Percentiles rank a stretch among this genome's conserved stretches.
Conservation (phyloP, 2,329 filamentous ascomycete species). For the Fusarium clavum region DNA sequence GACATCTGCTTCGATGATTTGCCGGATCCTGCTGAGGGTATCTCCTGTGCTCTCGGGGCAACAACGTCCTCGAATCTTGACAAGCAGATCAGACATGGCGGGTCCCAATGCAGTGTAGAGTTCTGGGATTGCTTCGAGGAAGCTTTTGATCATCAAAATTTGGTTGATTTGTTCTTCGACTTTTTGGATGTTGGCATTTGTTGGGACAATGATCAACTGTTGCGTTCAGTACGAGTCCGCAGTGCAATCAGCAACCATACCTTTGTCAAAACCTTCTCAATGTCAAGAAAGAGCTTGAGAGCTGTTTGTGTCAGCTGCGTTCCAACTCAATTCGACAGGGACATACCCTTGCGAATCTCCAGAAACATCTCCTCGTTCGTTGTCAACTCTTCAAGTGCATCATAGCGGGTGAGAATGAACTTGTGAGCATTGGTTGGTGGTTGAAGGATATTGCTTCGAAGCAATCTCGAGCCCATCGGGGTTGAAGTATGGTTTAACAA, state of each 20-base stretch:
- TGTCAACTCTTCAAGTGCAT: conserved; percentile 85
- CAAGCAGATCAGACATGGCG: conserved; percentile 72
- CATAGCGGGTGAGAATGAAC: conserved; percentile 78
- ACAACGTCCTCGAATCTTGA: conserved; percentile 77
- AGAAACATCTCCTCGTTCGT: conserved; percentile 88
- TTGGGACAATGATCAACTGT: conserved; percentile 81
- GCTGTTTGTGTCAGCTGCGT: too few relatives aligned
- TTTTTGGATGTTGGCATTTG: conserved; percentile 71
- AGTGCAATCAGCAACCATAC: conserved; percentile 54
- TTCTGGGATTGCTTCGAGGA: conserved; percentile 74
- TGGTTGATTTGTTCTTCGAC: conserved; percentile 88
- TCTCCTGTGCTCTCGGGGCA: conserved; percentile 69
- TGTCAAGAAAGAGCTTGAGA: conserved; percentile 79
- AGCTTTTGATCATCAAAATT: conserved; percentile 87
- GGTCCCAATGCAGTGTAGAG: conserved; percentile 76
- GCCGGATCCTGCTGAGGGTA: conserved; percentile 73
- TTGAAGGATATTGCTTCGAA: conserved; percentile 88
- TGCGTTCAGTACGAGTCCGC: background rate
- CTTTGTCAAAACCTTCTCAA: conserved; percentile 82
- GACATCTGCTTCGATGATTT: conserved; percentile 83
- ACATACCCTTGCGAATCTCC: conserved; percentile 75
- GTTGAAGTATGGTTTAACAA: conserved; percentile 87
- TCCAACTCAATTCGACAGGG: too few relatives aligned
- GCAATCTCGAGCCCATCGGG: conserved; percentile 86
- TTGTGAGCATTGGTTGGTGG: conserved; percentile 77